Evolutionary conservation across 1,284 basidiomycete species (phyloP).

Genomic region (Limonomyces culmigenus): DNA sequence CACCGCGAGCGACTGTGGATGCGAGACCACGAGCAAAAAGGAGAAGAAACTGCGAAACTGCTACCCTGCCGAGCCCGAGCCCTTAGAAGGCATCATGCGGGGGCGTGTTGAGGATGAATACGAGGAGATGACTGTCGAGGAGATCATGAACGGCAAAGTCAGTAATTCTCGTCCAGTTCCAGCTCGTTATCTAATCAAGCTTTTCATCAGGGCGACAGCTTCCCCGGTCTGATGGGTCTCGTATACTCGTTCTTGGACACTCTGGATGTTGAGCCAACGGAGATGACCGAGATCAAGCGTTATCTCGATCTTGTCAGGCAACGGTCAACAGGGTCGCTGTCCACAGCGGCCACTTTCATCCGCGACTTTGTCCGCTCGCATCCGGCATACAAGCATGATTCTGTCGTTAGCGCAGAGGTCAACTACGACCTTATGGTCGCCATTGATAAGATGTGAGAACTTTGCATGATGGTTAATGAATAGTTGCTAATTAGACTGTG

Average conservation of each 20-base stretch:
- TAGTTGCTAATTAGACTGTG: slow-evolving; percentile 3
- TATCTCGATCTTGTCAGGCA: slow-evolving; percentile 71
- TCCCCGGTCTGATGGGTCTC: slow-evolving; percentile 78
- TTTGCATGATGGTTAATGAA: slow-evolving; percentile 4
- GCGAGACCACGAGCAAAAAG: slow-evolving; percentile 25
- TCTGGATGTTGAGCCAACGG: slow-evolving; percentile 58
- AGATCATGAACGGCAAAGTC: slow-evolving; percentile 90
- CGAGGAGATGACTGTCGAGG: slow-evolving; percentile 81
- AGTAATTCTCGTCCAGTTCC: slow-evolving; percentile 1
- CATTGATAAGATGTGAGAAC: slow-evolving; percentile 81
- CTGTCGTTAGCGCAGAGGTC: slow-evolving; percentile 78
- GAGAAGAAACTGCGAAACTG: slow-evolving; percentile 55
- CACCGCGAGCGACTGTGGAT: slow-evolving; percentile 32
- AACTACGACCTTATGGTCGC: slow-evolving; percentile 89
- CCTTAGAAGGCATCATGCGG: slow-evolving; percentile 23
- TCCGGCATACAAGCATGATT: slow-evolving; percentile 83
- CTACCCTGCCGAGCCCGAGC: slow-evolving; percentile 39
- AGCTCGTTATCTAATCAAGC: background rate
- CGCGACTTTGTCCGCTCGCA: slow-evolving; percentile 67
- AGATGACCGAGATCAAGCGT: slow-evolving; percentile 49
- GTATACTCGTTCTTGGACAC: slow-evolving; percentile 81
- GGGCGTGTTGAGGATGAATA: slow-evolving; percentile 67
- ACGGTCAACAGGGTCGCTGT: slow-evolving; percentile 62
- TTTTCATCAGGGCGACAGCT: slow-evolving; percentile 31
- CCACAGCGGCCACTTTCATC: background rate